These are phyloP conservation scores for Colletotrichum sp. DNA, from an alignment of 2,329 filamentous ascomycete genomes.

Conservation along the genomic window DNA sequence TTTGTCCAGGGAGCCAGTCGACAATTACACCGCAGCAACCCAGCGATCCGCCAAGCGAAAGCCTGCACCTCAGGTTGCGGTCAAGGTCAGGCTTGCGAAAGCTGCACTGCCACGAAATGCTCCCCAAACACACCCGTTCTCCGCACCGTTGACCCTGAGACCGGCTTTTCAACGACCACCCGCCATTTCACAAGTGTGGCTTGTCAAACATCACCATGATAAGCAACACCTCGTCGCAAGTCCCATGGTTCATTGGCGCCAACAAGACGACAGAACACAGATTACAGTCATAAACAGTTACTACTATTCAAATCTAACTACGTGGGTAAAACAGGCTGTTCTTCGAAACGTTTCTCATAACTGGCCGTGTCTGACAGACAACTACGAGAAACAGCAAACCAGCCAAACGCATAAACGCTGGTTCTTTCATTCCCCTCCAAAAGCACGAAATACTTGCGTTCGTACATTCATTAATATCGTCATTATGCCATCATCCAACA, in stretches of 20 bases:
- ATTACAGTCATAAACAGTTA: slow-evolving; percentile 5
- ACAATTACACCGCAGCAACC: not conserved
- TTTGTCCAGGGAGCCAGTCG: not conserved
- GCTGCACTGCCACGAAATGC: slow-evolving; percentile 8
- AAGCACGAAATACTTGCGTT: slow-evolving; percentile 14
- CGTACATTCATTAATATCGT: slow-evolving; percentile 23
- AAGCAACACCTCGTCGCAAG: not conserved
- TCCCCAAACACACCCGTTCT: not conserved
- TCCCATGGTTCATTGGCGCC: not conserved
- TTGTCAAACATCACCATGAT: not conserved
- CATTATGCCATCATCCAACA: slow-evolving; percentile 19
- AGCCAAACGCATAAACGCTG: not conserved
- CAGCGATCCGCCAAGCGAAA: not conserved
- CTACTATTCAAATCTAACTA: slow-evolving; percentile 18
- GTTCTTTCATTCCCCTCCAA: not conserved
- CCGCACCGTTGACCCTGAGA: slow-evolving; percentile 18
- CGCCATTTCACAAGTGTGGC: not conserved
- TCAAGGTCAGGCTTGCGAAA: not conserved
- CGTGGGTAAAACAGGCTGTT: not conserved
- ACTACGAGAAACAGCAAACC: not conserved
- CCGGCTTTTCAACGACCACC: not conserved
- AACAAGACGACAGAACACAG: not conserved
- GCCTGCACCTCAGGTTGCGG: not conserved
- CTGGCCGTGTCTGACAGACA: not conserved
- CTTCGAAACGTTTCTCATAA: slow-evolving; percentile 1